Evolutionary conservation across 1,284 basidiomycete species (phyloP), one percentile per base, ranked within the genome.

Genomic region (Entoloma clypeatum): DNA sequence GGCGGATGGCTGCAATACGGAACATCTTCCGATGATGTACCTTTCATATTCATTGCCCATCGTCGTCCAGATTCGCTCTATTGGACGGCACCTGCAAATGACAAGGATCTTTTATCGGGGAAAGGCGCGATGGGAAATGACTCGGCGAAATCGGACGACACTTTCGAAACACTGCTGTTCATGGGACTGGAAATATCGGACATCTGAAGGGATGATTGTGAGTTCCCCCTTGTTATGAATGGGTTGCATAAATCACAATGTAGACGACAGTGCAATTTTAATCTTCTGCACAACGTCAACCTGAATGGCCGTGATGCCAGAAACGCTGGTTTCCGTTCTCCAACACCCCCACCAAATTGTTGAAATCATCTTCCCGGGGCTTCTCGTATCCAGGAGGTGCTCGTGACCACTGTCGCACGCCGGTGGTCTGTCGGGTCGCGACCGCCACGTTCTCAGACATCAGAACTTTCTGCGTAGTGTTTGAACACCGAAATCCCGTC

Each of bases 111-210:
- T 41, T 58, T 86, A 28, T 58, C 58, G 2, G 85, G 83, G 0
- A 63, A 72, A 4, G 75, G 76, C 7, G 74, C 77, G 8, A 48
- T 55, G 40, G 73, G 68, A 1, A 72, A 65, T 3, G 27, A 48
- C 11, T 37, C 49, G 1, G 58, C 60, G n/a, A 81, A 79, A 49
- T 62, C 63, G 17, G 77, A 81, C 44, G 82, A 85, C 39, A 76
- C 75, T 3, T 87, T 88, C 48, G 85, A 89, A 59, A 71, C 67
- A 16, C 54, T 88, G 23, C 58, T 89, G 29, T 56, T 89, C 41
- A 77, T 83, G 76, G 52, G 58, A 1, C 48, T 77, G 35, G 59
- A 57, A 36, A 47, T n/a, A n/a, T n/a, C n/a, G n/a, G n/a, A n/a
- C n/a, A 49, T 27, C 51, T 22, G 13, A 29, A 46, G 45, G 21